Evolutionary conservation across 1,284 basidiomycete genomes (phyloP), one percentile per base, ranked within the genome.

Genomic region (Malassezia slooffiae): DNA sequence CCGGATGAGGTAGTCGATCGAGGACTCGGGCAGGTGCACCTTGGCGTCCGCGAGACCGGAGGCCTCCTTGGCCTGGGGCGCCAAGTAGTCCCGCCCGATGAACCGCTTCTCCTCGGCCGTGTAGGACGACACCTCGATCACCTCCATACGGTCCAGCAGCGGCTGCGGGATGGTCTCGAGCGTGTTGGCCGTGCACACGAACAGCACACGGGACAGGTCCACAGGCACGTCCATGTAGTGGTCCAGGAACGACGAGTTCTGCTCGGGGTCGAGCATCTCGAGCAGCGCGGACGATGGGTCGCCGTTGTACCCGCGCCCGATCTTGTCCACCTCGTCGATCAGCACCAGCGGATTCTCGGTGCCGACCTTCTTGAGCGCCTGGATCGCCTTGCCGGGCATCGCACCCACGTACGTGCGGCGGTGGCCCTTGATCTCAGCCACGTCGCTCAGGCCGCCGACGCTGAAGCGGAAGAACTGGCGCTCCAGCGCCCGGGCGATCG

Each of bases 371-470:
- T 95, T 96, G 48, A 97, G 72, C 2, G 91, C 91, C 71, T 96
- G 90, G 44, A 96, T 91, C 44, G 95, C 90, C 76, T 97, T 97
- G 38, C 91, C 90, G 0, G 91, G 91, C 59, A 97, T 79, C 28
- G 41, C 47, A 3, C 85, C 90, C 45, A 95, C 89, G 67, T 96
- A 97, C 16, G 91, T 99, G 65, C 93, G 75, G 60, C 93, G 75
- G 70, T 99, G 91, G 3, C 93, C 93, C 74, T 97, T 97, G 71
- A 99, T 96, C 76, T 97, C 93, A 42, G 91, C 93, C 0, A 96
- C 90, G 67, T 97, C 91, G 45, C 87, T 88, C 62, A 99, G 72
- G 20, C 93, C 90, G 57, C 93, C 93, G 4, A 97, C 90, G 11
- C 85, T 89, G 75, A 99, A 95, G 34, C 91, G 79, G 79, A 89